phyloP scores from a whole-genome alignment of 805 yeast species.

The Ogataea paraovalis region DNA sequence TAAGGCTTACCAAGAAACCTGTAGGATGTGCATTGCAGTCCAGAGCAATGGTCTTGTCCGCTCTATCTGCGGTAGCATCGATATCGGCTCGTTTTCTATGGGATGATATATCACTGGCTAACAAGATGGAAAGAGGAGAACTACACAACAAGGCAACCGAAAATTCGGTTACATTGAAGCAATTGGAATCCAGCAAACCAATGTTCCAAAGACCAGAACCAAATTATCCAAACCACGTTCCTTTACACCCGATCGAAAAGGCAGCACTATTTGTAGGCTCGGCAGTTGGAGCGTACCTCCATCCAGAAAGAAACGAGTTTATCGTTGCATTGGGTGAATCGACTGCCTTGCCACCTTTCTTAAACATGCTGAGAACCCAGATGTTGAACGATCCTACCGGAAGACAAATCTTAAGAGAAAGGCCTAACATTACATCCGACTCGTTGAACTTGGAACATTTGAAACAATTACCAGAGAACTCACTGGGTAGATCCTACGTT shows the following conservation, averaged over 20 bases:
- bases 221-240: conserved; percentile 75
- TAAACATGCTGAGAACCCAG: conserved; percentile 55
- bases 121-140: conserved; percentile 52
- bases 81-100: conserved; percentile 20
- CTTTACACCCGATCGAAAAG: conserved; percentile 62
- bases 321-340: conserved; percentile 88
- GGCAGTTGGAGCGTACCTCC: conserved; percentile 70
- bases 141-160: conserved; percentile 34
- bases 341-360: conserved; percentile 69
- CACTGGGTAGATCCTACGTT: conserved; percentile 77
- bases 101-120: conserved; percentile 51
- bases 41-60: conserved; percentile 14
- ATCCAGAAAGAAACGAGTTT: conserved; percentile 71
- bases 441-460: conserved; percentile 62
- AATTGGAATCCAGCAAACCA: conserved; percentile 15
- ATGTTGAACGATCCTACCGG: conserved; percentile 81
- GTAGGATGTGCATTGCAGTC: neutral
- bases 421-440: conserved; percentile 78
- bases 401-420: conserved; percentile 67
- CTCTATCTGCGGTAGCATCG: conserved; percentile 14
- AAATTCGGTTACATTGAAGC: conserved; percentile 26
- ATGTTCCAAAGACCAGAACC: conserved; percentile 39
- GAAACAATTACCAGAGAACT: conserved; percentile 54
- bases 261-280: conserved; percentile 63
- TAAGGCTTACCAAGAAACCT: neutral